Percentiles rank a stretch among this genome's conserved stretches.
phyloP scores from a whole-genome alignment of 2,329 filamentous ascomycete genomes.

The Geosmithia flava region DNA sequence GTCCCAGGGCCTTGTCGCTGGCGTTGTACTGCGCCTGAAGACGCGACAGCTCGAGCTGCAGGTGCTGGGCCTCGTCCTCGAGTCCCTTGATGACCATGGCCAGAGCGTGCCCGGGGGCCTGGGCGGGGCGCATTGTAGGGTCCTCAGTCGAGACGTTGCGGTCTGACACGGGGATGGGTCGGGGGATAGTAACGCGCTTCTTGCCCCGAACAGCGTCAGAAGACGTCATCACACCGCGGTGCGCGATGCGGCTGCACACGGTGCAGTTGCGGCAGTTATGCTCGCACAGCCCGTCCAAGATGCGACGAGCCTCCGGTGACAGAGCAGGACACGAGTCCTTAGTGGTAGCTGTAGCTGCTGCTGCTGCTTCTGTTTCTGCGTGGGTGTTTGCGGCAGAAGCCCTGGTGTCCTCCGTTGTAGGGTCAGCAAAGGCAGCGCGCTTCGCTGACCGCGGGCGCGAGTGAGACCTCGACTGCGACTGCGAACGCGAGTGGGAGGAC shows the following conservation, averaged over 20 bases:
- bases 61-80: constrained; percentile 66
- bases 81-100: constrained; percentile 74
- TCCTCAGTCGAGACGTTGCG: constrained; percentile 37
- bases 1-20: constrained; percentile 54
- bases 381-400: constrained; percentile 5
- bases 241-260: constrained; percentile 41
- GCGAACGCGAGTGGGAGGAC: constrained; percentile 9
- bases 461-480: constrained; percentile 12
- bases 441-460: constrained; percentile 14
- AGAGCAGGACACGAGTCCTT: constrained; percentile 28
- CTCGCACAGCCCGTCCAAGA: constrained; percentile 39
- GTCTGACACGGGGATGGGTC: constrained; percentile 55
- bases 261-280: constrained; percentile 45
- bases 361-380: too few relatives aligned
- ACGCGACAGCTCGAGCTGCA: constrained; percentile 56
- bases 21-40: constrained; percentile 51
- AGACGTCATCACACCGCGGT: constrained; percentile 25
- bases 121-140: constrained; percentile 50
- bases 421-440: constrained; percentile 3
- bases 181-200: constrained; percentile 49
- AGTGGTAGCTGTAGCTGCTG: not conserved
- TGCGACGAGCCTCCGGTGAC: constrained; percentile 36
- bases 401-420: constrained; percentile 8
- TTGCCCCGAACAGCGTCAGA: constrained; percentile 28
- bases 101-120: constrained; percentile 59